phyloP scores from a whole-genome alignment of 2,329 filamentous ascomycete species.

The Microsporum audouinii region DNA sequence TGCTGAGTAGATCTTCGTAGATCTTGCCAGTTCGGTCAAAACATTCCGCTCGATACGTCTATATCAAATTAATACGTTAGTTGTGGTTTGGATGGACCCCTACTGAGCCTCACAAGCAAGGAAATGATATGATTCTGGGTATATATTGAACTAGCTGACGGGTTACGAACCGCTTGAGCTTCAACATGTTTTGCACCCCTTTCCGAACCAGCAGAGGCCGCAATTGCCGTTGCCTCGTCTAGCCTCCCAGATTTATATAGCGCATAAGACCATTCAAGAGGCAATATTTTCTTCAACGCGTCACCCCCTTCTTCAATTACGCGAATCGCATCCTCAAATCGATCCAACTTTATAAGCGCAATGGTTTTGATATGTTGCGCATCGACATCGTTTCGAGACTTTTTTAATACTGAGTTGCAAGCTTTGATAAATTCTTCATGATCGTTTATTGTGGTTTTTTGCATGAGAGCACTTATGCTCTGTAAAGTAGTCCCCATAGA shows the following conservation, averaged over 20 bases:
- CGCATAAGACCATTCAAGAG: slow-evolving; percentile 52
- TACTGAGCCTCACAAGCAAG: background rate
- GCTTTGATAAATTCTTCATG: slow-evolving; percentile 51
- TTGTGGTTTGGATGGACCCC: background rate
- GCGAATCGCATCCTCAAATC: slow-evolving; percentile 49
- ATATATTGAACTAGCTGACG: background rate
- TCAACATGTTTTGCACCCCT: slow-evolving; percentile 49
- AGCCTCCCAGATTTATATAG: slow-evolving; percentile 50
- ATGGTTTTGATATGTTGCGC: slow-evolving; percentile 50
- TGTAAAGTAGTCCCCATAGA: slow-evolving; percentile 19
- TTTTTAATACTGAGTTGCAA: slow-evolving; percentile 46
- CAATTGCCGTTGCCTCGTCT: slow-evolving; percentile 43
- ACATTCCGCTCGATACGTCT: slow-evolving; percentile 48
- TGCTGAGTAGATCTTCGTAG: slow-evolving; percentile 41
- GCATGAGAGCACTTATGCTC: slow-evolving; percentile 45
- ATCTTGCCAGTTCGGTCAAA: slow-evolving; percentile 45
- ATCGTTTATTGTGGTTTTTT: slow-evolving; percentile 48
- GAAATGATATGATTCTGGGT: background rate
- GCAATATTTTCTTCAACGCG: slow-evolving; percentile 42
- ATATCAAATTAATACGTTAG: background rate
- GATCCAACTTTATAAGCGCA: slow-evolving; percentile 52
- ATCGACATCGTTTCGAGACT: slow-evolving; percentile 45
- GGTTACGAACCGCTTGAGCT: slow-evolving; percentile 45
- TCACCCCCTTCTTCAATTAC: slow-evolving; percentile 45
- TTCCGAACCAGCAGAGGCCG: slow-evolving; percentile 29